Base-by-base conservation (phyloP, 2,329 filamentous ascomycete species). In the Diaporthe ampelina region DNA sequence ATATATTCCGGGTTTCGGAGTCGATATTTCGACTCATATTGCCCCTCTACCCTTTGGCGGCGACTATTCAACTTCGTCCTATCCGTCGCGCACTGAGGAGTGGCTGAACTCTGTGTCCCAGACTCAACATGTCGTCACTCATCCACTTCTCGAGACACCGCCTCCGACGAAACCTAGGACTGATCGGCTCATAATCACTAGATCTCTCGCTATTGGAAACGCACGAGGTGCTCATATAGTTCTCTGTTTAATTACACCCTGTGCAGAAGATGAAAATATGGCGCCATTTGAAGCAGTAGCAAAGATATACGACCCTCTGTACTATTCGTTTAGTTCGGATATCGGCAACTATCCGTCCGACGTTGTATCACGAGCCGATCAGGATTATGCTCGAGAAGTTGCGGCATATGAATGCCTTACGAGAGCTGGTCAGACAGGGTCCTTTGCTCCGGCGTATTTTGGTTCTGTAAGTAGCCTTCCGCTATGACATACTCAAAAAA, bases 331-430 rank as follows among this genome's bases (percentile, higher is more conserved):
- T 24, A 17, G 4, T 24, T 45, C 63, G 26, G 45, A 37, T 37
- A 52, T 67, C 24, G 63, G 63, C 45, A 29, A 26, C 40, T 32
- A 35, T 52, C 26, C 63, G 45, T 32, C 32, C 5, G 32, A 52
- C 26, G 45, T 54, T 52, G 45, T 52, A n/a, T 45, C 24, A 8
- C n/a, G 43, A 35, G 45, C 63, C 21, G 63, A 67, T 26, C 10
- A 37, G 45, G 29, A 67, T 52, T 67, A 67, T 37, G 32, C 45
- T 52, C 26, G 10, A 37, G 63, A 67, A 54, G 43, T 52, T 52
- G 63, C 45, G n/a, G 63, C 63, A 67, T 67, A 67, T 37, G 45
- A 67, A 52, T 67, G 29, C 63, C 63, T 67, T 37, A 35, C 45
- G 21, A 67, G 40, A 37, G 45, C 63, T 45, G 26, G 32, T 10